phyloP scores from a whole-genome alignment of 495 filamentous ascomycete genomes.

The Penicillium salamii region DNA sequence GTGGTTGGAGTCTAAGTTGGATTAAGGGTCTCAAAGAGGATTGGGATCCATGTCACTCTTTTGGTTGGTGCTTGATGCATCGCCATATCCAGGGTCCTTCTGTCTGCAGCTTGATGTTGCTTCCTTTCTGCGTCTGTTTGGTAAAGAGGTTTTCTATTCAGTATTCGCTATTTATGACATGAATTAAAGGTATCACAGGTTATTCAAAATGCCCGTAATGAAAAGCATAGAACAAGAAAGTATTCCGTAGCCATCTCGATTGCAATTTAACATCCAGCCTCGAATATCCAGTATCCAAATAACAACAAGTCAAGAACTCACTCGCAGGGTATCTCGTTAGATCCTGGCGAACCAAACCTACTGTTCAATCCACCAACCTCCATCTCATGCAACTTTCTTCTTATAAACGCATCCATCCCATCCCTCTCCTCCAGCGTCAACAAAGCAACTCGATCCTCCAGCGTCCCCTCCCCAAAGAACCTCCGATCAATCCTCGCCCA shows the following conservation, averaged over 20 bases:
- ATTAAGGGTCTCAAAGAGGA: not conserved
- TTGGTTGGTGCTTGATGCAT: not conserved
- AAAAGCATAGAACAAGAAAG: too few relatives aligned
- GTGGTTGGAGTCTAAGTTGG: constrained; percentile 17
- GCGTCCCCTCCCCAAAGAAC: not conserved
- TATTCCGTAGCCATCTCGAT: too few relatives aligned
- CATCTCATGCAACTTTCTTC: not conserved
- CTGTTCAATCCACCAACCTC: not conserved
- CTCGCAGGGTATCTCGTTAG: too few relatives aligned
- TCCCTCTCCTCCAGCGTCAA: constrained; percentile 2
- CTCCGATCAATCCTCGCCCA: constrained; percentile 4
- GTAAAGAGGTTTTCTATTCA: not conserved
- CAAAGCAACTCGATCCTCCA: not conserved
- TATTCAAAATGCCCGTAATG: too few relatives aligned
- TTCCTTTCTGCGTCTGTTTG: not conserved
- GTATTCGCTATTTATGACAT: not conserved
- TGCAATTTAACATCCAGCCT: too few relatives aligned
- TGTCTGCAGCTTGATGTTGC: not conserved
- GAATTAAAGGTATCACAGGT: not conserved
- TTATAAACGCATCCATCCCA: not conserved
- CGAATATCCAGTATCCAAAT: too few relatives aligned
- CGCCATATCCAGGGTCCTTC: not conserved
- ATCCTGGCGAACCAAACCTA: not conserved
- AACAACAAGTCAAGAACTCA: too few relatives aligned
- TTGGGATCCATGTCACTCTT: not conserved